Conservation (phyloP, 1,284 basidiomycete species). For the Microbotryum intermedium region DNA sequence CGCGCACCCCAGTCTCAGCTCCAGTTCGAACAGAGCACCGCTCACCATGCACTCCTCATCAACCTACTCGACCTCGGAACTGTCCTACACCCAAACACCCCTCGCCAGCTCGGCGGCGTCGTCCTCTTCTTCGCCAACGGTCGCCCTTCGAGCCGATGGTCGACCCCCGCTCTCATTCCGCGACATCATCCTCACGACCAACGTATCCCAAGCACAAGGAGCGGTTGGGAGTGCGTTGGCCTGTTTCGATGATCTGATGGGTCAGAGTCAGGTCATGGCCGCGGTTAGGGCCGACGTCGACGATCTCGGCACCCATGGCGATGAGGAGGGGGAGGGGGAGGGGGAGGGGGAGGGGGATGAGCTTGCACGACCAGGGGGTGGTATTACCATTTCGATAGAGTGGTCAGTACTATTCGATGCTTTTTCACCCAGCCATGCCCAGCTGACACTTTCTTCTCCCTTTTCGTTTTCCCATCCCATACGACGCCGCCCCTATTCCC, state of each 20-base stretch:
- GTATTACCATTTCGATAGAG: conserved; percentile 19
- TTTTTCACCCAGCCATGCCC: too few species aligned
- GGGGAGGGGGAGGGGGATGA: too few species aligned
- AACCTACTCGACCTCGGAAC: conserved; percentile 26
- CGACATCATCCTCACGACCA: conserved; percentile 23
- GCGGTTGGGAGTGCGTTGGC: conserved; percentile 20
- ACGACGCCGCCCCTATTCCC: too few species aligned
- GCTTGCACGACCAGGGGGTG: background rate
- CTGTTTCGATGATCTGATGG: conserved; percentile 8
- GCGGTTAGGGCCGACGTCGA: conserved; percentile 28
- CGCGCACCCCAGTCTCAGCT: too few species aligned
- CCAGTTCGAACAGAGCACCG: too few species aligned
- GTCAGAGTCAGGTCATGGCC: conserved; percentile 20
- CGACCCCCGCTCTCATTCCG: conserved; percentile 20
- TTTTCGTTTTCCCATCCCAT: background rate
- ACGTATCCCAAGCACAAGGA: conserved; percentile 20
- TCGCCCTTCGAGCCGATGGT: conserved; percentile 21
- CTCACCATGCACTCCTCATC: conserved; percentile 9
- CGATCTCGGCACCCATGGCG: background rate
- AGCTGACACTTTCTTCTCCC: background rate
- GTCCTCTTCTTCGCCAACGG: background rate
- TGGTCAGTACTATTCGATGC: conserved; percentile 1
- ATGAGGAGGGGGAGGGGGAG: conserved; percentile 10
- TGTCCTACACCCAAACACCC: conserved; percentile 19
- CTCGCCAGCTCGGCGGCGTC: conserved; percentile 4